Percentiles rank a stretch among this genome's conserved stretches.
These are phyloP conservation scores for Xylariaceae sp. DNA, from an alignment of 2,329 filamentous ascomycete species.

Conservation along the genomic window DNA sequence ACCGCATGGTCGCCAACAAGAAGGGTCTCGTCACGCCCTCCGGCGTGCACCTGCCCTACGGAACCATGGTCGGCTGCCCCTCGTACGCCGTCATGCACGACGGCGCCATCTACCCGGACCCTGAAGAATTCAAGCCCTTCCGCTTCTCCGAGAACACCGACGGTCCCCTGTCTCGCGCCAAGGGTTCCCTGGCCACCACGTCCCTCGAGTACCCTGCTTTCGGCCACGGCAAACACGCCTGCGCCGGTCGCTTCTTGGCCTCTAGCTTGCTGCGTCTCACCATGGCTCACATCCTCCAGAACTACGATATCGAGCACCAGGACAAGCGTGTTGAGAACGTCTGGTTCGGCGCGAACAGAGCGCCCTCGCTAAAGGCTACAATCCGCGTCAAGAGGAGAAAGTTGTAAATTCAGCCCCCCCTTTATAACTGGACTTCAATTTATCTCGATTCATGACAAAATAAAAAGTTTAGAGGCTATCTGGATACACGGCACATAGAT, in stretches of 20 bases:
- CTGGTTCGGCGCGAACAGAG: conserved; percentile 6
- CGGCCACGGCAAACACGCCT: conserved; percentile 38
- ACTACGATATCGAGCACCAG: conserved; percentile 14
- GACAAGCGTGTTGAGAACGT: background rate
- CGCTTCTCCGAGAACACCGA: background rate
- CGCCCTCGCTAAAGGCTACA: background rate
- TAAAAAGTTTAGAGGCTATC: too few relatives aligned
- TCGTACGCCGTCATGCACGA: conserved; percentile 26
- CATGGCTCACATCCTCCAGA: conserved; percentile 14
- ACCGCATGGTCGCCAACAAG: conserved; percentile 20
- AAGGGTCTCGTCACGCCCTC: conserved; percentile 32
- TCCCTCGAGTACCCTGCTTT: conserved; percentile 33
- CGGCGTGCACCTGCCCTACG: conserved; percentile 31
- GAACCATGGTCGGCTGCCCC: conserved; percentile 27
- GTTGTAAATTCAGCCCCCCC: background rate
- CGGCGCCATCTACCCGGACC: conserved; percentile 22
- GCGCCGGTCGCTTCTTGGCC: conserved; percentile 34
- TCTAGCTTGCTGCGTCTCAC: conserved; percentile 30
- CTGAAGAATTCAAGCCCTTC: conserved; percentile 27
- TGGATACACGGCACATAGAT: too few relatives aligned
- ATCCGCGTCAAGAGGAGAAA: conserved; percentile 1
- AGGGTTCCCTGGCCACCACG: conserved; percentile 31
- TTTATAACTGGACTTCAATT: background rate
- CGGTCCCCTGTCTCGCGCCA: background rate
- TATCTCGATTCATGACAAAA: too few relatives aligned